phyloP scores from a whole-genome alignment of 1,284 basidiomycete species.

The Phylloporus sp. region DNA sequence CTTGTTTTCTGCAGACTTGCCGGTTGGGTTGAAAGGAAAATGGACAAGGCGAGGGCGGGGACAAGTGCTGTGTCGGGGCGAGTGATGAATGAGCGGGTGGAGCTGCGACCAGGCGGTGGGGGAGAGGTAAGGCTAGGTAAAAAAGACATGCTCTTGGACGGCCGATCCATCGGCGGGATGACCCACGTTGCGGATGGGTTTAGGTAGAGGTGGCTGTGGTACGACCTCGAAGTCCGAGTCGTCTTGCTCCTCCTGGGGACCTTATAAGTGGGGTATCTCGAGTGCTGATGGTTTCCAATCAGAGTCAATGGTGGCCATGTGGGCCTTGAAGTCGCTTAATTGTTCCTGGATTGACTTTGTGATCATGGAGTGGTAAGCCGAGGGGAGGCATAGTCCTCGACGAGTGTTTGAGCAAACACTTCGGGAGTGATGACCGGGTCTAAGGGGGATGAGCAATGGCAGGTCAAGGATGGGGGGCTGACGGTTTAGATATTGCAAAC shows the following conservation, averaged over 20 bases:
- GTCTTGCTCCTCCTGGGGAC: slow-evolving; percentile 41
- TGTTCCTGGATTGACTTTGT: slow-evolving; percentile 89
- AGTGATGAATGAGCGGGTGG: too few relatives aligned
- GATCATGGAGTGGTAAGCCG: slow-evolving; percentile 79
- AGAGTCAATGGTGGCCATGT: slow-evolving; percentile 57
- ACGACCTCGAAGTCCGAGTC: slow-evolving; percentile 48
- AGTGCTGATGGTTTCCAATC: slow-evolving; percentile 39
- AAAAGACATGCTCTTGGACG: slow-evolving; percentile 88
- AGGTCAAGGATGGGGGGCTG: slow-evolving; percentile 22
- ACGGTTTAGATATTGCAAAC: slow-evolving; percentile 97
- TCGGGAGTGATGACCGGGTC: slow-evolving; percentile 91
- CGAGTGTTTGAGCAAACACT: slow-evolving; percentile 86
- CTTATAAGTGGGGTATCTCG: slow-evolving; percentile 36
- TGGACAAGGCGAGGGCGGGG: too few relatives aligned
- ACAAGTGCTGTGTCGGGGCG: too few relatives aligned
- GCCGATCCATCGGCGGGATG: slow-evolving; percentile 83
- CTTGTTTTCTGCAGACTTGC: too few relatives aligned
- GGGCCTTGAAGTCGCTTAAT: slow-evolving; percentile 79
- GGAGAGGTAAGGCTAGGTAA: slow-evolving; percentile 76
- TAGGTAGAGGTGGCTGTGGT: slow-evolving; percentile 13
- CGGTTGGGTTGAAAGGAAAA: too few relatives aligned
- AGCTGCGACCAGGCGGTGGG: too few relatives aligned
- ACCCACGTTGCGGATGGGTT: slow-evolving; percentile 59
- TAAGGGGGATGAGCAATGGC: slow-evolving; percentile 37
- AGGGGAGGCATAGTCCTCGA: slow-evolving; percentile 90